Conservation (phyloP, 2,329 filamentous ascomycete genomes). For the Trichoderma koningiopsis region DNA sequence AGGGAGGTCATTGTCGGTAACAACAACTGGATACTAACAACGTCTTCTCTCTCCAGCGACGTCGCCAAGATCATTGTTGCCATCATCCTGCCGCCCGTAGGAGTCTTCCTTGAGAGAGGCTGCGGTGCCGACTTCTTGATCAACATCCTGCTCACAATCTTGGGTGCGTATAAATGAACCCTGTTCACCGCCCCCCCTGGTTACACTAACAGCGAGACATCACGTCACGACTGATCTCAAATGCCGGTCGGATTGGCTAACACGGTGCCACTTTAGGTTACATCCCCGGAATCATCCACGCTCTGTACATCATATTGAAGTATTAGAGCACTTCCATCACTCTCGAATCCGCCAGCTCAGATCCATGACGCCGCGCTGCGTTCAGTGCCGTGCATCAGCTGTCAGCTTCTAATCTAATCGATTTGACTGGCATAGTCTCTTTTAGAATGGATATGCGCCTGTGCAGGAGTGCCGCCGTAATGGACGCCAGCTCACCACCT, state of each 20-base stretch:
- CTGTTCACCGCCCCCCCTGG: background rate
- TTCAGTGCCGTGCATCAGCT: background rate
- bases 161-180: conserved; percentile 48
- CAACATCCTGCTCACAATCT: conserved; percentile 85
- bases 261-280: conserved; percentile 44
- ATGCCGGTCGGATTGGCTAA: conserved; percentile 18
- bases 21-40: background rate
- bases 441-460: conserved; percentile 6
- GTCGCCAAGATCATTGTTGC: conserved; percentile 77
- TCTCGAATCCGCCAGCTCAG: conserved; percentile 14
- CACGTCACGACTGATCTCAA: background rate
- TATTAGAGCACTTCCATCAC: conserved; percentile 56
- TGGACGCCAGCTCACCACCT: conserved; percentile 4
- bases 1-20: background rate
- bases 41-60: conserved; percentile 42
- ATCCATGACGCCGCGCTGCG: background rate
- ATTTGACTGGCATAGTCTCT: conserved; percentile 4
- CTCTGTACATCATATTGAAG: conserved; percentile 90
- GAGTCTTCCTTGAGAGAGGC: conserved; percentile 92
- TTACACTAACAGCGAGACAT: background rate
- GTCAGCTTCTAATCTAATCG: background rate
- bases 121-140: conserved; percentile 86
- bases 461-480: background rate
- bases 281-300: conserved; percentile 87
- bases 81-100: conserved; percentile 84